Percentiles rank a stretch among this genome's conserved stretches.
phyloP scores from a whole-genome alignment of 2,329 filamentous ascomycete genomes.

The Graphiopsis chlorocephala region DNA sequence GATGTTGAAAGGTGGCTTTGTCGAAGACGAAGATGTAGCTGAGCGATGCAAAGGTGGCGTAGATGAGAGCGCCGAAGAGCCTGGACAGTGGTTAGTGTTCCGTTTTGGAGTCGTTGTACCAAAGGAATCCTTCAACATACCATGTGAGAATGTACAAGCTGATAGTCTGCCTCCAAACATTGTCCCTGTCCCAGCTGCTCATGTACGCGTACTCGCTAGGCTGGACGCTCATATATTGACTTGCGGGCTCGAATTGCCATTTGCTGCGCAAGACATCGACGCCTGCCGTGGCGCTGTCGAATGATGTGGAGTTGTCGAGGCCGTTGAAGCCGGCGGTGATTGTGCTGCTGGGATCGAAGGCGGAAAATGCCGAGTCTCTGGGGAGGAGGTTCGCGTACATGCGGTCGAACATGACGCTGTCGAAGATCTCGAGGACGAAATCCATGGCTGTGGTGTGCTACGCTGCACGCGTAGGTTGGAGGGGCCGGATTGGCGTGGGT shows the following conservation, averaged over 20 bases:
- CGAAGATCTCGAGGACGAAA: conserved; percentile 80
- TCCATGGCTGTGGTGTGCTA: conserved; percentile 63
- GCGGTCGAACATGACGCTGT: conserved; percentile 78
- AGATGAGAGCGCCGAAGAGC: conserved; percentile 79
- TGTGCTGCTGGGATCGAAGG: conserved; percentile 51
- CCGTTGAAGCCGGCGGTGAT: conserved; percentile 47
- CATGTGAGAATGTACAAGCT: conserved; percentile 83
- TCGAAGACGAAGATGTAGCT: conserved; percentile 91
- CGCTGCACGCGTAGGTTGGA: background rate
- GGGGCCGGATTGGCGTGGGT: background rate
- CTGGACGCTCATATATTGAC: conserved; percentile 63
- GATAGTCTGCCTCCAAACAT: conserved; percentile 69
- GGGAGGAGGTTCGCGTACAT: conserved; percentile 73
- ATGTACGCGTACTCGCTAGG: conserved; percentile 75
- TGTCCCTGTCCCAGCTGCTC: conserved; percentile 75
- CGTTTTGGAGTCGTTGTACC: background rate
- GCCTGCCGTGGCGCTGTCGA: conserved; percentile 14
- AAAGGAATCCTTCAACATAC: conserved; percentile 48
- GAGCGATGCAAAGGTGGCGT: conserved; percentile 78
- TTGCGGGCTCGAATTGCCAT: conserved; percentile 69
- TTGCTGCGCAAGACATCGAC: conserved; percentile 21
- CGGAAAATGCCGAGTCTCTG: conserved; percentile 47
- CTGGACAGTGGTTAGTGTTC: conserved; percentile 46
- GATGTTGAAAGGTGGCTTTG: conserved; percentile 82
- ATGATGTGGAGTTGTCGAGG: conserved; percentile 50